Conservation (phyloP, 2,329 filamentous ascomycete genomes). For the Cladosporium sp. region DNA sequence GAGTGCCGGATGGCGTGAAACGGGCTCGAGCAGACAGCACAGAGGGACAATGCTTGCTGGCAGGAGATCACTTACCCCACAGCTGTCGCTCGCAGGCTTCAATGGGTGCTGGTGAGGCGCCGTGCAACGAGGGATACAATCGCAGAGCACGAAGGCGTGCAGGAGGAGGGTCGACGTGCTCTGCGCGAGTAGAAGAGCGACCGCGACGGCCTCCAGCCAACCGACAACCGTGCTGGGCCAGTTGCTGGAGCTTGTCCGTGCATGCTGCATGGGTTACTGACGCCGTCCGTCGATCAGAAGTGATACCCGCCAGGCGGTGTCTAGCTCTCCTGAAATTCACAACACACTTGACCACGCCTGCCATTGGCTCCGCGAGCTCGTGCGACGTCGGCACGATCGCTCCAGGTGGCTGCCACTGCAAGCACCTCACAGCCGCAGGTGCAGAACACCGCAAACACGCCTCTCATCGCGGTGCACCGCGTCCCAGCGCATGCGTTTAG, state of each 20-base stretch:
- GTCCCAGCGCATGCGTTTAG: neutral
- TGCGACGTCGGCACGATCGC: neutral
- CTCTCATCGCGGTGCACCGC: neutral
- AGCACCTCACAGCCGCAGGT: no score
- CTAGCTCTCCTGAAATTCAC: constrained; percentile 8
- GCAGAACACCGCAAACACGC: no score
- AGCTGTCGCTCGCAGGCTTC: neutral
- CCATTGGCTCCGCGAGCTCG: neutral
- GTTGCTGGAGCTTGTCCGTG: constrained; percentile 4
- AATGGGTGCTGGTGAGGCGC: neutral
- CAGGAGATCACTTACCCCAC: neutral
- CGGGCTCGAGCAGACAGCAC: neutral
- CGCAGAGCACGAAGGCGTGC: neutral
- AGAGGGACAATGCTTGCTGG: neutral
- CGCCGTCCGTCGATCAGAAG: constrained; percentile 10
- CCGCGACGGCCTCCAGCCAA: neutral
- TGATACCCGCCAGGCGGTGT: constrained; percentile 10
- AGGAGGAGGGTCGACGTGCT: neutral
- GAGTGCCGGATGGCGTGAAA: constrained; percentile 5
- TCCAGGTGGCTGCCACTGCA: neutral
- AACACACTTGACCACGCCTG: neutral
- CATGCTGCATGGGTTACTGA: constrained; percentile 9
- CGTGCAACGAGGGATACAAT: constrained; percentile 1
- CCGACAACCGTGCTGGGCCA: constrained; percentile 7
- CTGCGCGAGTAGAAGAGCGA: constrained; percentile 2